Conservation (phyloP, 1,284 basidiomycete species). For the Phenoliferia sp. region DNA sequence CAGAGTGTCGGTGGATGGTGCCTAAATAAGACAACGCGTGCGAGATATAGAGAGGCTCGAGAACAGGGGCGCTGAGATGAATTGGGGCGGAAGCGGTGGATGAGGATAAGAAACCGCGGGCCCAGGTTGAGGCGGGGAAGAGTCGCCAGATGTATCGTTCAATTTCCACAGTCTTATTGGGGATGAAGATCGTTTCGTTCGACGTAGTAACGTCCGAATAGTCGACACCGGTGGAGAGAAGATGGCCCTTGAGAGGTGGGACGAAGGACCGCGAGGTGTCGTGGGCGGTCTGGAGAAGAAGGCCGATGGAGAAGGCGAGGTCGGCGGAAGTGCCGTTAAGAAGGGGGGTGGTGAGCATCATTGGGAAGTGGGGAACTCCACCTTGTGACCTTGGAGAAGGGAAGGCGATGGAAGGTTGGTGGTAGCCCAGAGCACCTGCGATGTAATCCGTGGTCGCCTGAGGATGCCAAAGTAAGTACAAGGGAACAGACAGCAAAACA, state of each 20-base stretch:
- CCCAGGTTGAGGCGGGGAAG: slow-evolving; percentile 21
- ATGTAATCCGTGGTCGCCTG: slow-evolving; percentile 23
- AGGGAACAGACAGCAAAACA: neutral
- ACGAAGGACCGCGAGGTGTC: slow-evolving; percentile 12
- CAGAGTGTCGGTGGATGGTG: neutral
- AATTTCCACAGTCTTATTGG: neutral
- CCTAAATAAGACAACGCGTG: slow-evolving; percentile 7
- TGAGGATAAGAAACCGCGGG: neutral
- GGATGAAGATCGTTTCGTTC: neutral
- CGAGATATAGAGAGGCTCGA: slow-evolving; percentile 11
- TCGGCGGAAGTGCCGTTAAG: slow-evolving; percentile 7
- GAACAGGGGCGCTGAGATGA: slow-evolving; percentile 1
- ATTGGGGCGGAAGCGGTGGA: neutral
- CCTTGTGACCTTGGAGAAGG: neutral
- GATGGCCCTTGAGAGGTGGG: slow-evolving; percentile 11
- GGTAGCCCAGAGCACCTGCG: slow-evolving; percentile 19
- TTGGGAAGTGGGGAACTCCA: slow-evolving; percentile 5
- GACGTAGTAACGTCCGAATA: too few relatives aligned
- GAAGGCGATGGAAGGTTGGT: slow-evolving; percentile 12
- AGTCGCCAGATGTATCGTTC: slow-evolving; percentile 16
- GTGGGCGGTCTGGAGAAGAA: slow-evolving; percentile 17
- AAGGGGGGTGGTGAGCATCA: slow-evolving; percentile 7
- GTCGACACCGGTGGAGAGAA: neutral
- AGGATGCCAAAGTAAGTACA: neutral
- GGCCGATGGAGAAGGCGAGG: slow-evolving; percentile 6